Evolutionary conservation across 805 yeast genomes (phyloP), one percentile per base, ranked within the genome.

Genomic region (Brettanomyces custersianus): DNA sequence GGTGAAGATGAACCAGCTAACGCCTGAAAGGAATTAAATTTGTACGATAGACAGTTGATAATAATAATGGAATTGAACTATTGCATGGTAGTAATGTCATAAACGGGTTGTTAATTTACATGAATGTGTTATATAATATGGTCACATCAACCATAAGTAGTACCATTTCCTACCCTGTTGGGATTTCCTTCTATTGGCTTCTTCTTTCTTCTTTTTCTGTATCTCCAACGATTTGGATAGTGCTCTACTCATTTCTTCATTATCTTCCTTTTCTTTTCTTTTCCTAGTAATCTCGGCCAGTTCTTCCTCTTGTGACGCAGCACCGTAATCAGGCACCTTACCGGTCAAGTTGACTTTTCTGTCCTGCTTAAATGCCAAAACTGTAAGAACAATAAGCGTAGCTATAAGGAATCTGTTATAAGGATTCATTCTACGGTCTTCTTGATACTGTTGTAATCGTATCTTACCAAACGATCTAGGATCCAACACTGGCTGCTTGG

Each of bases 361-460:
- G 50, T 80, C 87, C 45, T 78, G 62, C 40, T 67, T 68, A 33
- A 74, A 55, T 6, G 81, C 82, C 28, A 70, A 45, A 35, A 72
- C 47, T 2, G 71, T 59, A 7, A 80, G 61, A 13, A 74, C 43
- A 0, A 66, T 52, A 3, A 73, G 64, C 17, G 70, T 34, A 42
- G 73, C 73, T 3, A 79, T 57, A 22, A 79, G 65, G 11, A 67
- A 51, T 46, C 72, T 74, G 30, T 77, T 71, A 21, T 69, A 62
- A 0, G 79, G 75, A 46, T 80, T 84, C 60, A 78, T 66, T 42
- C 63, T 63, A 11, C 66, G 57, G 48, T 72, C 73, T 38, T 68
- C 63, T 41, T 66, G 68, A 39, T 61, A 57, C 30, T 64, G 63
- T 18, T 55, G 57, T 24, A 59, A 46, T 42, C 84, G 57, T 11